These are phyloP conservation scores for Mycena polygramma DNA, from an alignment of 768 basidiomycete species.

Conservation along the genomic window DNA sequence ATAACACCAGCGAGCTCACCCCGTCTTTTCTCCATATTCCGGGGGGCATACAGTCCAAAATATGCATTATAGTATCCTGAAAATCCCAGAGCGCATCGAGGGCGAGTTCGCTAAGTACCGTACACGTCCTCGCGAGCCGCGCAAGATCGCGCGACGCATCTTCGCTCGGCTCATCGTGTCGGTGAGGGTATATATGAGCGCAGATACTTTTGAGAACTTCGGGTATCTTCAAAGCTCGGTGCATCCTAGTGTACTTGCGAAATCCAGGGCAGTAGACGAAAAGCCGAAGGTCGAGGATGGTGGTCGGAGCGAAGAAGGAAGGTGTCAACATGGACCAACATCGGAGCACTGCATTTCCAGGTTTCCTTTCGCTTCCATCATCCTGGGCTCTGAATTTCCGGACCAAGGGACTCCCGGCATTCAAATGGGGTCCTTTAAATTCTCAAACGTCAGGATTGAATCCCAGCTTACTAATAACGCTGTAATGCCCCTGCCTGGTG, in stretches of 20 bases:
- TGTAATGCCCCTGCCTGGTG: too few relatives aligned
- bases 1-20: background rate
- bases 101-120: background rate
- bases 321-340: too few relatives aligned
- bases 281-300: too few relatives aligned
- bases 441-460: too few relatives aligned
- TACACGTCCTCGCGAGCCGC: background rate
- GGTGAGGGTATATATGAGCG: background rate
- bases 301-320: too few relatives aligned
- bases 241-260: background rate
- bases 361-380: too few relatives aligned
- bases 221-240: background rate
- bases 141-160: background rate
- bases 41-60: background rate
- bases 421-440: too few relatives aligned
- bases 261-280: too few relatives aligned
- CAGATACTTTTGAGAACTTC: background rate
- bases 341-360: too few relatives aligned
- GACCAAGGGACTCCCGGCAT: too few relatives aligned
- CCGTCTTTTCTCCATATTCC: background rate
- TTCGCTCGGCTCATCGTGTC: background rate
- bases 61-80: background rate
- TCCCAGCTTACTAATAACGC: too few relatives aligned
- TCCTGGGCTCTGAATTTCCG: too few relatives aligned
- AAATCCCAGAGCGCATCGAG: constrained; percentile 3